A percentile compares a stretch with the other conserved stretches of the same genome.
Evolutionary conservation across 1,284 basidiomycete species (phyloP).

Genomic region (Phellinidium pouzarii): DNA sequence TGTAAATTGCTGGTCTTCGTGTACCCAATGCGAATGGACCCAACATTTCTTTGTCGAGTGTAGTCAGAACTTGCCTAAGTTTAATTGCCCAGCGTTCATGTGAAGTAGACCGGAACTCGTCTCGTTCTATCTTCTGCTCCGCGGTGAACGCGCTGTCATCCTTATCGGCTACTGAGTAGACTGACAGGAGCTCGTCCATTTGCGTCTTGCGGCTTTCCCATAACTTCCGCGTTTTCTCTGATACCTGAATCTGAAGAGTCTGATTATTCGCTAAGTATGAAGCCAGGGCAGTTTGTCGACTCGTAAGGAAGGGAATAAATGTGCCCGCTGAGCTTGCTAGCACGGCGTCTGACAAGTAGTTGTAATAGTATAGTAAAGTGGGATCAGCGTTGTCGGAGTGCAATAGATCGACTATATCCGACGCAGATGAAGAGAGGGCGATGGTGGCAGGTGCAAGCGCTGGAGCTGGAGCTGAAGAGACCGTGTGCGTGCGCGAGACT

Average conservation of each 20-base stretch:
- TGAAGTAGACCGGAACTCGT: constrained; percentile 32
- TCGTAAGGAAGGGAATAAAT: constrained; percentile 39
- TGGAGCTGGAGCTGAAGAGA: constrained; percentile 67
- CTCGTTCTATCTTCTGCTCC: constrained; percentile 27
- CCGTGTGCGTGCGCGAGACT: constrained; percentile 58
- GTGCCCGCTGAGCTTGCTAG: constrained; percentile 36
- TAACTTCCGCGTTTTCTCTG: constrained; percentile 53
- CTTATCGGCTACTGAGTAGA: constrained; percentile 41
- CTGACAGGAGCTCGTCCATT: constrained; percentile 38
- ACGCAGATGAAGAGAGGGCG: constrained; percentile 52
- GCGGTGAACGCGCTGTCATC: constrained; percentile 31
- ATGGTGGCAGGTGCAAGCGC: constrained; percentile 76
- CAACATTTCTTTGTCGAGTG: constrained; percentile 53
- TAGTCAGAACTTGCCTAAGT: constrained; percentile 38
- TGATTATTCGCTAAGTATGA: constrained; percentile 47
- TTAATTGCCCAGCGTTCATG: constrained; percentile 37
- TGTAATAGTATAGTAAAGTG: constrained; percentile 42
- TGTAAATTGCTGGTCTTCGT: constrained; percentile 19
- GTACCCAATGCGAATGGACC: constrained; percentile 70
- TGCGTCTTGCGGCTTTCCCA: constrained; percentile 49
- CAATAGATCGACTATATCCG: constrained; percentile 56
- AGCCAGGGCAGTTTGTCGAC: constrained; percentile 47
- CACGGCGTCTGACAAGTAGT: constrained; percentile 43
- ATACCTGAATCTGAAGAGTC: constrained; percentile 40
- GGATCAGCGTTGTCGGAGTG: constrained; percentile 54